A percentile compares a stretch with the other conserved stretches of the same genome.
These are phyloP conservation scores for Neonectria faginata DNA, from an alignment of 2,329 filamentous ascomycete species.

Conservation along the genomic window DNA sequence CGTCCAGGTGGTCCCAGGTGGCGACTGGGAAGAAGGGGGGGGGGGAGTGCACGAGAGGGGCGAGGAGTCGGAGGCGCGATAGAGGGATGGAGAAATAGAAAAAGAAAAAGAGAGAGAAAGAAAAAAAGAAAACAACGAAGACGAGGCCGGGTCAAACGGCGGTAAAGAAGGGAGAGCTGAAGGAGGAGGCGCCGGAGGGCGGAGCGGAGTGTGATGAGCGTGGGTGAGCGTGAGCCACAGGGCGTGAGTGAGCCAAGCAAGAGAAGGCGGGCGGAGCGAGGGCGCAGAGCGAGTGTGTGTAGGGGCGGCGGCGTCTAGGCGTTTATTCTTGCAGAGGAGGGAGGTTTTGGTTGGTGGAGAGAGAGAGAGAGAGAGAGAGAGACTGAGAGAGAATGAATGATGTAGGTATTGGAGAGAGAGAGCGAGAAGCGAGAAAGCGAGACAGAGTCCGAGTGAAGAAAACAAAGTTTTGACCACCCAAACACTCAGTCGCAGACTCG, in stretches of 20 bases:
- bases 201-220: constrained; percentile 29
- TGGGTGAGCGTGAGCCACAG: constrained; percentile 27
- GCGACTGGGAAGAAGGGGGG: constrained; percentile 25
- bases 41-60: constrained; percentile 15
- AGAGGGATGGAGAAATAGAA: constrained; percentile 5
- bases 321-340: constrained; percentile 9
- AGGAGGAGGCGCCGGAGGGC: constrained; percentile 30
- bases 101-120: constrained; percentile 9
- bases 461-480: background rate
- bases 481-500: background rate
- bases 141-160: constrained; percentile 24
- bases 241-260: constrained; percentile 11
- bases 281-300: constrained; percentile 22
- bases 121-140: constrained; percentile 9
- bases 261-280: constrained; percentile 22
- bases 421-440: background rate
- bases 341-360: constrained; percentile 5
- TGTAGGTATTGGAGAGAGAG: background rate
- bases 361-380: background rate
- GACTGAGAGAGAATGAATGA: background rate
- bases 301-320: constrained; percentile 20
- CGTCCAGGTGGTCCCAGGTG: constrained; percentile 31
- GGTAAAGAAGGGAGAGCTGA: constrained; percentile 31
- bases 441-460: background rate
- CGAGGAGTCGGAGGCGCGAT: constrained; percentile 10